Percentiles rank a stretch among this genome's conserved stretches.
Conservation (phyloP, 2,329 filamentous ascomycete genomes). For the Diaporthe sp. region DNA sequence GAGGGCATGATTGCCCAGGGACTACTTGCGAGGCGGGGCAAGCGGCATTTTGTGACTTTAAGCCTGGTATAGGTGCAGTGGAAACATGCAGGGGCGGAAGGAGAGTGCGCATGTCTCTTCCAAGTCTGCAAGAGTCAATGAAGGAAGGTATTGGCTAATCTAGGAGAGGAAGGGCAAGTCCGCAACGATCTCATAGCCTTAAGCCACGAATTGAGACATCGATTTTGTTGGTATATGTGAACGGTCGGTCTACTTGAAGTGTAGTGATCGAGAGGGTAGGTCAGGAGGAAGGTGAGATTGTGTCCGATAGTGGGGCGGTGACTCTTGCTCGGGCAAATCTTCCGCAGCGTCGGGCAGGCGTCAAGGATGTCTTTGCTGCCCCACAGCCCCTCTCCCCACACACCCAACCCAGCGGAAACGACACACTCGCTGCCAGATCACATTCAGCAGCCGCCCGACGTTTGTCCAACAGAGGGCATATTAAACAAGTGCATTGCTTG, state of each 20-base stretch:
- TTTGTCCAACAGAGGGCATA: slow-evolving; percentile 11
- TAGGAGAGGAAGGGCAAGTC: not conserved
- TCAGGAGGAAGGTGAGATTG: not conserved
- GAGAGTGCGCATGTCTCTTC: not conserved
- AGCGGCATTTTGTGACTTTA: not conserved
- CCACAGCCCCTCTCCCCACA: not conserved
- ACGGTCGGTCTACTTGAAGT: too few species aligned
- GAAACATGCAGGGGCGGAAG: not conserved
- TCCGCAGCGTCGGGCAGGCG: not conserved
- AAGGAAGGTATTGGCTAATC: not conserved
- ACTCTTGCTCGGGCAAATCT: not conserved
- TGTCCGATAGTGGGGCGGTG: not conserved
- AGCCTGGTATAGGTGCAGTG: not conserved
- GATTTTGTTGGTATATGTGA: not conserved
- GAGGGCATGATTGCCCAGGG: not conserved
- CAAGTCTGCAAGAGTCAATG: not conserved
- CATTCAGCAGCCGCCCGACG: slow-evolving; percentile 31
- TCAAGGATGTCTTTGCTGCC: not conserved
- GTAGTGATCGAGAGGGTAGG: not conserved
- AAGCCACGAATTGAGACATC: too few species aligned
- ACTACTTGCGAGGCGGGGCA: not conserved
- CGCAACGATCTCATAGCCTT: not conserved
- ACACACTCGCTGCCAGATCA: slow-evolving; percentile 20
- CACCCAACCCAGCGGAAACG: slow-evolving; percentile 1
- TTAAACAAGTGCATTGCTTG: slow-evolving; percentile 14